Conservation (phyloP, 1,284 basidiomycete genomes). For the Cryptococcus amylolentus region DNA sequence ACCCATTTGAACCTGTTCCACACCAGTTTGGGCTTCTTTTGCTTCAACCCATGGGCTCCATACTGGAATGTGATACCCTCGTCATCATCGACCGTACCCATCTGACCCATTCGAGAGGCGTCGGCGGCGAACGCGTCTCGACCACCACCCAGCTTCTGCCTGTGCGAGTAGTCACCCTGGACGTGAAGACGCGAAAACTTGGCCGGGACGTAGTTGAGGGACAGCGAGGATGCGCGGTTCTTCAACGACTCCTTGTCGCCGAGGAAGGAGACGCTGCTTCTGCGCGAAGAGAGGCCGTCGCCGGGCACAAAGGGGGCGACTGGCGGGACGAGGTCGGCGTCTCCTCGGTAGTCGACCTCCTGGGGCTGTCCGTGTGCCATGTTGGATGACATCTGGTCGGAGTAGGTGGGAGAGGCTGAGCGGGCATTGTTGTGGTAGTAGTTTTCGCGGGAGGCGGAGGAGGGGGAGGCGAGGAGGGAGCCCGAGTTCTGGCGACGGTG, state of each 20-base stretch:
- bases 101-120: slow-evolving; percentile 51
- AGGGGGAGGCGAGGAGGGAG: slow-evolving; percentile 1
- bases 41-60: slow-evolving; percentile 47
- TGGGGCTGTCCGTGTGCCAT: slow-evolving; percentile 13
- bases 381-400: slow-evolving; percentile 16
- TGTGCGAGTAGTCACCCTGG: slow-evolving; percentile 50
- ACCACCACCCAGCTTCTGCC: slow-evolving; percentile 58
- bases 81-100: slow-evolving; percentile 60
- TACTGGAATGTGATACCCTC: slow-evolving; percentile 54
- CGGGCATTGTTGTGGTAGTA: background rate
- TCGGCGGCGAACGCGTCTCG: slow-evolving; percentile 57
- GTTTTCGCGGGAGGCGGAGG: background rate
- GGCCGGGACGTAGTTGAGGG: slow-evolving; percentile 62
- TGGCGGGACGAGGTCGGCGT: slow-evolving; percentile 29
- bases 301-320: slow-evolving; percentile 30
- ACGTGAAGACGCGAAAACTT: slow-evolving; percentile 59
- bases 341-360: slow-evolving; percentile 23
- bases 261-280: slow-evolving; percentile 21
- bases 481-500: slow-evolving; percentile 5
- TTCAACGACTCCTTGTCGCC: slow-evolving; percentile 9
- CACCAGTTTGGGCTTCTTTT: slow-evolving; percentile 53
- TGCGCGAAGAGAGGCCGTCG: slow-evolving; percentile 14
- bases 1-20: slow-evolving; percentile 72
- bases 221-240: slow-evolving; percentile 44
- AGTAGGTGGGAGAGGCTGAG: slow-evolving; percentile 12